A percentile compares a stretch with the other conserved stretches of the same genome.
Conservation (phyloP, 1,139 yeast genomes). For the Spathaspora sp. region DNA sequence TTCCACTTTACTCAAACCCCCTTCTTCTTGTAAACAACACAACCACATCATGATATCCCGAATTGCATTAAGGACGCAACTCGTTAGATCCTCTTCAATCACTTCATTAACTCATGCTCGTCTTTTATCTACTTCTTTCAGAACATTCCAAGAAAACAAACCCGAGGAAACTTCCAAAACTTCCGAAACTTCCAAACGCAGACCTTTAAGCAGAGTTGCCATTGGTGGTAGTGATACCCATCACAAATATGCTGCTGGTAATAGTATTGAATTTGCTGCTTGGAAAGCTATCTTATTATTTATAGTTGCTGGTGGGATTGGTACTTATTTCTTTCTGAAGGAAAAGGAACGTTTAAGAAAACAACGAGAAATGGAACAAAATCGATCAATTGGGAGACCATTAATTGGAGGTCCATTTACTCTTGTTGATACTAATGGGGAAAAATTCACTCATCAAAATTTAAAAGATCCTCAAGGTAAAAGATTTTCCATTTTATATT, state of each 20-base stretch:
- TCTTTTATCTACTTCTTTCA: slow-evolving; percentile 3
- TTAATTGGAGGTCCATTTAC: slow-evolving; percentile 88
- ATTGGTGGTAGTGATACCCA: slow-evolving; percentile 37
- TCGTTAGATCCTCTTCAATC: background rate
- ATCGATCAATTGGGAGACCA: slow-evolving; percentile 88
- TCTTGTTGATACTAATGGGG: slow-evolving; percentile 67
- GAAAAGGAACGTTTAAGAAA: slow-evolving; percentile 75
- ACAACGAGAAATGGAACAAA: slow-evolving; percentile 79
- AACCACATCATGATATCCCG: slow-evolving; percentile 5
- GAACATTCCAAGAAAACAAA: slow-evolving; percentile 7
- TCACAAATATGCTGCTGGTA: slow-evolving; percentile 29
- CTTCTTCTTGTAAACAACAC: background rate
- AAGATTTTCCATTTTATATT: slow-evolving; percentile 77
- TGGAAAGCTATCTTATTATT: slow-evolving; percentile 82
- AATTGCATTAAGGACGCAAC: slow-evolving; percentile 1
- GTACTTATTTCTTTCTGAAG: slow-evolving; percentile 64
- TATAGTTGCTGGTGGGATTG: slow-evolving; percentile 64
- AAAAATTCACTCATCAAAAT: slow-evolving; percentile 72
- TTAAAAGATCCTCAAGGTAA: slow-evolving; percentile 53
- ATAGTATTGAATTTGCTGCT: slow-evolving; percentile 68
- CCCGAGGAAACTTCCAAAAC: slow-evolving; percentile 2
- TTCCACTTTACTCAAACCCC: background rate
- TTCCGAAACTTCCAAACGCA: slow-evolving; percentile 20
- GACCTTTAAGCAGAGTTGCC: slow-evolving; percentile 52
- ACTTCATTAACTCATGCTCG: background rate